Conservation (phyloP, 306 rosid genomes). For the Dryas drummondii region DNA sequence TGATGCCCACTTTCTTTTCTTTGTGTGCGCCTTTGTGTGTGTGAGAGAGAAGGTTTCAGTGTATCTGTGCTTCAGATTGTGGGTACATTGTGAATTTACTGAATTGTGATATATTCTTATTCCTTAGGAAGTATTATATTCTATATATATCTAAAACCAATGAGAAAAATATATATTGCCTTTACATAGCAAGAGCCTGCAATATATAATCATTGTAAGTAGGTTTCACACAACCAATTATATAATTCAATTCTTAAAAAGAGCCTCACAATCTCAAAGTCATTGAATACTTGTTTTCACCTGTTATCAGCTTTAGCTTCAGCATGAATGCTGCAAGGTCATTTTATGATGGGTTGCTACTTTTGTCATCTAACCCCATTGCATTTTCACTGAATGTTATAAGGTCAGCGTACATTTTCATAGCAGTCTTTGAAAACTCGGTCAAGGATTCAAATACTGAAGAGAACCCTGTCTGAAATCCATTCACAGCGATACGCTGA, state of each 20-base stretch:
- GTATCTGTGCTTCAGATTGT: background rate
- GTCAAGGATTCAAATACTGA: conserved; percentile 55
- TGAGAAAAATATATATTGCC: background rate
- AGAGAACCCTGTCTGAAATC: conserved; percentile 63
- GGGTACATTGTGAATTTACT: background rate
- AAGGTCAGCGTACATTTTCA: conserved; percentile 56
- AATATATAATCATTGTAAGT: conserved; percentile 1
- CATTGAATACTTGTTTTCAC: background rate
- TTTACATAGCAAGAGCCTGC: background rate
- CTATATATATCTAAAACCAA: background rate
- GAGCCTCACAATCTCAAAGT: background rate
- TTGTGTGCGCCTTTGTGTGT: background rate
- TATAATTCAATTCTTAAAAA: background rate
- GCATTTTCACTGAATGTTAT: conserved; percentile 44
- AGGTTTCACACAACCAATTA: conserved; percentile 9
- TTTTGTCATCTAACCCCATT: conserved; percentile 25
- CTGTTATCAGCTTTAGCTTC: conserved; percentile 9
- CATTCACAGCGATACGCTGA: conserved; percentile 45
- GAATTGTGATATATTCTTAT: background rate
- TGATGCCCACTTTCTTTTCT: background rate
- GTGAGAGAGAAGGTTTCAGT: background rate
- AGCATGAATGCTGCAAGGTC: conserved; percentile 28
- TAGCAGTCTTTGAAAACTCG: conserved; percentile 60
- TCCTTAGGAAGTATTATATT: background rate
- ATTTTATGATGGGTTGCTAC: conserved; percentile 30